Percentiles rank a stretch among this genome's conserved stretches.
Evolutionary conservation across 2,329 filamentous ascomycete species (phyloP).

Genomic region (Colletotrichum gloeosporioides): DNA sequence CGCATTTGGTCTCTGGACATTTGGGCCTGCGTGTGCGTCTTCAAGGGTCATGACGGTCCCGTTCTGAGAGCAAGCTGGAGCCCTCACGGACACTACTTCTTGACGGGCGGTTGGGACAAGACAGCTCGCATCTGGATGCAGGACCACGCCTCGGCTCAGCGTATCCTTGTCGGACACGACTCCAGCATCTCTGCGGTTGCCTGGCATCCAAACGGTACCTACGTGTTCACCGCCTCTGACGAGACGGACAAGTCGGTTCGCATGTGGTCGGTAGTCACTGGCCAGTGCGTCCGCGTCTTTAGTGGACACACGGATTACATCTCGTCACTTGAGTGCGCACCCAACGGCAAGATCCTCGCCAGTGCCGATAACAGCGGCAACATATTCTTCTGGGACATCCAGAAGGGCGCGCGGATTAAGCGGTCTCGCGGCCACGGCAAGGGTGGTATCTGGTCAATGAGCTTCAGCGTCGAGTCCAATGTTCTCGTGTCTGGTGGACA

Average conservation of each 20-base stretch:
- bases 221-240: conserved; percentile 90
- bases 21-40: conserved; percentile 91
- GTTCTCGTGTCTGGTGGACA: conserved; percentile 90
- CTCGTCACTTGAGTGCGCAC: conserved; percentile 82
- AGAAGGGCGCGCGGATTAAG: conserved; percentile 86
- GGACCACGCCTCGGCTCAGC: conserved; percentile 87
- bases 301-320: conserved; percentile 90
- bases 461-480: conserved; percentile 91
- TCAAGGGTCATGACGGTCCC: conserved; percentile 90
- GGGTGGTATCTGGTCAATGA: conserved; percentile 90
- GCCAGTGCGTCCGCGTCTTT: conserved; percentile 88
- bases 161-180: conserved; percentile 91
- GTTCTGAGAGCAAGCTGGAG: conserved; percentile 90
- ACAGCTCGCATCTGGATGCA: conserved; percentile 91
- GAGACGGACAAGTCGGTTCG: conserved; percentile 87
- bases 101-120: conserved; percentile 86
- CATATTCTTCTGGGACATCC: conserved; percentile 93
- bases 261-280: conserved; percentile 95
- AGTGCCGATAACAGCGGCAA: conserved; percentile 88
- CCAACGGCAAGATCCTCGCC: conserved; percentile 88
- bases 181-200: conserved; percentile 89
- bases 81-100: conserved; percentile 94
- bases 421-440: conserved; percentile 93
- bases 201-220: conserved; percentile 94
- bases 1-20: conserved; percentile 92